These are phyloP conservation scores for Durotheca rogersii DNA, from an alignment of 495 filamentous ascomycete genomes.

Conservation along the genomic window DNA sequence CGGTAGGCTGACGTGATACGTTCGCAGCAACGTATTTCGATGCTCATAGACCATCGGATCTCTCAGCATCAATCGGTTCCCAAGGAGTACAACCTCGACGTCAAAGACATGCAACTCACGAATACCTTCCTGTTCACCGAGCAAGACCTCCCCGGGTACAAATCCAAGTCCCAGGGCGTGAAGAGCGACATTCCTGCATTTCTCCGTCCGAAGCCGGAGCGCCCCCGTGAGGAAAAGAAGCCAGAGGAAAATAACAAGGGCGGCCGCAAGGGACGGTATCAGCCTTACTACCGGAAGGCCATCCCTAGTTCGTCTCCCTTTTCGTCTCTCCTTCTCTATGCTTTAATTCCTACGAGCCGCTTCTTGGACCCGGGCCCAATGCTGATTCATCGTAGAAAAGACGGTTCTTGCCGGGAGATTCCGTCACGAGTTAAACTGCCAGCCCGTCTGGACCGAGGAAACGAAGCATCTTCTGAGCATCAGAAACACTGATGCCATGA, in stretches of 20 bases:
- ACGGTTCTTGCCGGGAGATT: constrained; percentile 74
- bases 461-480: constrained; percentile 61
- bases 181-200: constrained; percentile 53
- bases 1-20: not conserved
- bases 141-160: constrained; percentile 81
- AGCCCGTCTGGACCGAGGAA: constrained; percentile 73
- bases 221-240: constrained; percentile 32
- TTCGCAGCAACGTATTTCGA: constrained; percentile 41
- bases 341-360: too few relatives aligned
- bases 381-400: constrained; percentile 60
- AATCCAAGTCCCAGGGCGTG: constrained; percentile 55
- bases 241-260: constrained; percentile 38
- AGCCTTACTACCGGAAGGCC: constrained; percentile 71
- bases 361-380: not conserved
- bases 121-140: constrained; percentile 92
- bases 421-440: constrained; percentile 73
- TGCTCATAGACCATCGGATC: constrained; percentile 48
- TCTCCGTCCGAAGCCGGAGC: constrained; percentile 44
- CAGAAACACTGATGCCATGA: constrained; percentile 61
- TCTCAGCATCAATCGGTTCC: constrained; percentile 66
- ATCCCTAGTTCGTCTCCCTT: constrained; percentile 69
- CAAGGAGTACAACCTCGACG: constrained; percentile 77
- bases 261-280: constrained; percentile 59
- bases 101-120: constrained; percentile 59
- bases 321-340: too few relatives aligned